Percentiles rank a stretch among this genome's conserved stretches.
Conservation (phyloP, 2,329 filamentous ascomycete genomes). For the Dactylonectria macrodidyma region DNA sequence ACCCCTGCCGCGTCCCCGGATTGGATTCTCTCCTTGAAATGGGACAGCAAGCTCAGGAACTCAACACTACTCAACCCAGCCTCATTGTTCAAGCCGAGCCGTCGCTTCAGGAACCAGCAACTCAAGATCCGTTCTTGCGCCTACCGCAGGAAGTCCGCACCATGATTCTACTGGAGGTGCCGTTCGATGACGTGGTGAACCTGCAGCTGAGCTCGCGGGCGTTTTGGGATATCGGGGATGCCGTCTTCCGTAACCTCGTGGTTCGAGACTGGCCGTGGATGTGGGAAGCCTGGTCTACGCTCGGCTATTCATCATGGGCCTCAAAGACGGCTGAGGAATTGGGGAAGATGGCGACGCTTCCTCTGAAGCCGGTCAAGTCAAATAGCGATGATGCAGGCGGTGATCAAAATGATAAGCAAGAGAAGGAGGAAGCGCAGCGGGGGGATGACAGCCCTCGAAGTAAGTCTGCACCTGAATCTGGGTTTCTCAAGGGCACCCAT, state of each 20-base stretch:
- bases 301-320: constrained; percentile 37
- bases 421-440: neutral
- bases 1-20: constrained; percentile 38
- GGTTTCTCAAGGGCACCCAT: neutral
- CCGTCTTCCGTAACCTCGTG: constrained; percentile 19
- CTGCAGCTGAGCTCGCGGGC: constrained; percentile 31
- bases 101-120: neutral
- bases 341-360: neutral
- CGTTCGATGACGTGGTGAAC: constrained; percentile 30
- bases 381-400: neutral
- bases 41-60: neutral
- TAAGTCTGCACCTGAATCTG: neutral
- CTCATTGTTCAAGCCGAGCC: neutral
- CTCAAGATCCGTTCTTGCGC: constrained; percentile 17
- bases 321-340: constrained; percentile 26
- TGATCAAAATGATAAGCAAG: neutral
- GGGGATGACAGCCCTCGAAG: neutral
- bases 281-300: constrained; percentile 36
- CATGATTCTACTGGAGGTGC: constrained; percentile 26
- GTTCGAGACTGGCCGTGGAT: constrained; percentile 36
- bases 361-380: neutral
- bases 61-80: neutral
- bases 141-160: constrained; percentile 35
- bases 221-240: constrained; percentile 31
- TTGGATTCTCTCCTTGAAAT: constrained; percentile 22